Conservation (phyloP, 352 stramenopile genomes). For the Pythium apleroticum region DNA sequence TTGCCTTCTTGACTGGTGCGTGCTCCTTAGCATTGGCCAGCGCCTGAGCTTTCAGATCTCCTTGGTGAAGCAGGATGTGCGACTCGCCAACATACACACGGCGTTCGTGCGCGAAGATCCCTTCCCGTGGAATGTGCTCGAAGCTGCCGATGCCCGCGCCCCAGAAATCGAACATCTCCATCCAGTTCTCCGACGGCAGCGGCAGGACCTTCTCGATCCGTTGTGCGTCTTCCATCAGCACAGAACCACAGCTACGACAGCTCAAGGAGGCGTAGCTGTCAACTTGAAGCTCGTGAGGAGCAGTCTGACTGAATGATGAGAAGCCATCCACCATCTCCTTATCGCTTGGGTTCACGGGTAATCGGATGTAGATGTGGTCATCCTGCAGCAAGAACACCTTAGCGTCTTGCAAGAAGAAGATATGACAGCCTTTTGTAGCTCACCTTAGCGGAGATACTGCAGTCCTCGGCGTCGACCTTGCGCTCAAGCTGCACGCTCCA, state of each 20-base stretch:
- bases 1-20: neutral
- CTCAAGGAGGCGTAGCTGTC: conserved; percentile 42
- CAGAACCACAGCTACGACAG: conserved; percentile 44
- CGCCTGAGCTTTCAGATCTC: conserved; percentile 34
- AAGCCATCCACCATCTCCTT: conserved; percentile 52
- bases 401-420: too few species aligned
- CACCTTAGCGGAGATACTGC: conserved; percentile 36
- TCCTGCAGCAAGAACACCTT: conserved; percentile 14
- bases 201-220: conserved; percentile 62
- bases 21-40: conserved; percentile 12
- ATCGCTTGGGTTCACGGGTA: conserved; percentile 49
- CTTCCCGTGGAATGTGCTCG: conserved; percentile 72
- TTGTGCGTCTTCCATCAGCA: conserved; percentile 19
- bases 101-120: conserved; percentile 48
- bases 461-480: conserved; percentile 46
- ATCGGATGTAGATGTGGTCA: conserved; percentile 67
- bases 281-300: conserved; percentile 38
- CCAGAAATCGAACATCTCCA: conserved; percentile 89
- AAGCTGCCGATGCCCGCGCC: conserved; percentile 74
- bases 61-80: conserved; percentile 57
- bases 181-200: conserved; percentile 80
- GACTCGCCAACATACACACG: conserved; percentile 68
- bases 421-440: neutral
- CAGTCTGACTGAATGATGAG: conserved; percentile 58
- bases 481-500: conserved; percentile 62